phyloP scores from a whole-genome alignment of 345 rosid genomes.

The Eucalyptus sp. region DNA sequence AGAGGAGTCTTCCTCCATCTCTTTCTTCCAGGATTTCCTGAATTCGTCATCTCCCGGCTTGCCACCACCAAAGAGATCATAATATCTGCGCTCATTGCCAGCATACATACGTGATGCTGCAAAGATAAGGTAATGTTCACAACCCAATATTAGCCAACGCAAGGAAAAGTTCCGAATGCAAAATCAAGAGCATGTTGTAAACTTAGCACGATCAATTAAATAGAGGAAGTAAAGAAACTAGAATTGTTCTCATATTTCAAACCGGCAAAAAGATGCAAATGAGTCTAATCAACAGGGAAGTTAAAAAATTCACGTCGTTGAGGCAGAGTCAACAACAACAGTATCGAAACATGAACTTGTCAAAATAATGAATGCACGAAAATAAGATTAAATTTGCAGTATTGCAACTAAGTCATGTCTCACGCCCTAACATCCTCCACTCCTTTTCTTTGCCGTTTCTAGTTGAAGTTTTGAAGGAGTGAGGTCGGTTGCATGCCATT shows the following conservation, averaged over 20 bases:
- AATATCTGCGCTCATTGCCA: slow-evolving; percentile 33
- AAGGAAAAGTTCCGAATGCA: not conserved
- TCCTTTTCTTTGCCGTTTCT: not conserved
- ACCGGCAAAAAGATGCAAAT: not conserved
- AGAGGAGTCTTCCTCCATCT: slow-evolving; percentile 49
- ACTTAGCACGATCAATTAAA: not conserved
- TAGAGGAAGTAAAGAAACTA: not conserved
- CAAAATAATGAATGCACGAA: not conserved
- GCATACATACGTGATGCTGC: slow-evolving; percentile 50
- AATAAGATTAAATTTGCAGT: not conserved
- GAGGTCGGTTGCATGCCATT: too few relatives aligned
- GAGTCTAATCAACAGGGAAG: not conserved
- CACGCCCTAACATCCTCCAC: not conserved
- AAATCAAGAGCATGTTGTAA: not conserved
- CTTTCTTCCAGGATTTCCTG: slow-evolving; percentile 59
- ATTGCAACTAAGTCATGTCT: not conserved
- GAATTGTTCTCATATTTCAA: not conserved
- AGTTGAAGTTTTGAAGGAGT: too few relatives aligned
- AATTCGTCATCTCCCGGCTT: slow-evolving; percentile 54
- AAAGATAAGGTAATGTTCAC: not conserved
- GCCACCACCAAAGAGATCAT: slow-evolving; percentile 60
- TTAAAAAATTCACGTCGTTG: not conserved
- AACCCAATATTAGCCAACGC: not conserved
- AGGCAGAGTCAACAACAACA: not conserved
- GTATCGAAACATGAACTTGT: not conserved